Base-by-base conservation (phyloP, 768 basidiomycete species). In the Tulasnella sp. region DNA sequence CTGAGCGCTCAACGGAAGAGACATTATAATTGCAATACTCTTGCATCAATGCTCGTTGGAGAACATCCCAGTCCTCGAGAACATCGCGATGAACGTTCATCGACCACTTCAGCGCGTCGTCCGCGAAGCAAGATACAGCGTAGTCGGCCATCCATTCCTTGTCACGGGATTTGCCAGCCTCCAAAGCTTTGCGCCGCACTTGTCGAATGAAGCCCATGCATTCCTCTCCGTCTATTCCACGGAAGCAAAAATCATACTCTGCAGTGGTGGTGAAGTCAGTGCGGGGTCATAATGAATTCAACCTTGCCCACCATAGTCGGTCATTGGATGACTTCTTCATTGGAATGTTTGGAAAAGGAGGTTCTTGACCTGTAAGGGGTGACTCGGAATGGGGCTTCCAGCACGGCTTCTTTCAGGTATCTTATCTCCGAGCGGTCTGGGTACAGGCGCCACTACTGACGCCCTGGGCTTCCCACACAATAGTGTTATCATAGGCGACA, bases 121-220 rank as follows among this genome's bases (percentile, higher is more conserved):
- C 70, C 26, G 29, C 32, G 70, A 70, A 70, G 29, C 70, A 70
- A 18, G 70, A 35, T 9, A 42, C 32, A 18, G 71, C 71, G 20
- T 40, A 72, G 29, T 40, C 39, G 71, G 71, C 71, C 71, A 72
- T 72, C 71, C 71, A 72, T 26, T 72, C 71, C 39, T 72, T 72
- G 26, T 72, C 71, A 20, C 44, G 37, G 26, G 44, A 32, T 72
- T 72, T 72, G 23, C 71, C 32, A 26, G 37, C 37, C 7, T 40
- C 37, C 15, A 72, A 72, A 5, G 71, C 39, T 11, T 72, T 40
- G 39, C 44, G 71, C 13, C 71, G 71, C 20, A 72, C 44, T 40
- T 72, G 37, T 46, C 37, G 37, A 29, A 72, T 72, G 71, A 72
- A 42, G 39, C 26, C 26, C n/a, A 1, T 46, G 39, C 71, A 72